Percentiles rank a stretch among this genome's conserved stretches.
Evolutionary conservation across 2,329 filamentous ascomycete genomes (phyloP).

Genomic region (Botrytis fabae): DNA sequence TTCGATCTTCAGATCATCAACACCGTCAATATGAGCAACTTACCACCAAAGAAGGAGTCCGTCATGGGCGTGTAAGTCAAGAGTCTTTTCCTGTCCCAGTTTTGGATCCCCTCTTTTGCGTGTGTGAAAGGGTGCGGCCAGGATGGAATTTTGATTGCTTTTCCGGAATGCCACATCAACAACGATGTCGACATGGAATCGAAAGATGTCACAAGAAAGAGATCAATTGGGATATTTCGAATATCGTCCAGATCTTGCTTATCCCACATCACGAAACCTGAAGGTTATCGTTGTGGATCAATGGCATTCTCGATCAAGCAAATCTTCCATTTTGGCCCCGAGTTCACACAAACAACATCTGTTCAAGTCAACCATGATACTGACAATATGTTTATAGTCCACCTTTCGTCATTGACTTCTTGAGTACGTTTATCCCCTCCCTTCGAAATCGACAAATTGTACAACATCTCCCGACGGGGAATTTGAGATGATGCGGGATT

Average conservation of each 20-base stretch:
- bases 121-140: conserved; percentile 26
- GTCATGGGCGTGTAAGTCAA: conserved; percentile 66
- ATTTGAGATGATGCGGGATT: conserved; percentile 23
- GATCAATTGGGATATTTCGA: not conserved
- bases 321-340: conserved; percentile 24
- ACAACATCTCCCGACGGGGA: conserved; percentile 23
- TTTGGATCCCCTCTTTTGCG: not conserved
- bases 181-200: not conserved
- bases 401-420: conserved; percentile 93
- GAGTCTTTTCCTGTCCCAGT: conserved; percentile 27
- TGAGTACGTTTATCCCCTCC: conserved; percentile 72
- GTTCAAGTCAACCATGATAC: conserved; percentile 27
- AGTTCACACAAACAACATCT: conserved; percentile 22
- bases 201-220: not conserved
- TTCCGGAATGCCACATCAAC: conserved; percentile 1
- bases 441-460: conserved; percentile 24
- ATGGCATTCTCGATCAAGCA: conserved; percentile 29
- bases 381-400: conserved; percentile 52
- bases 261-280: conserved; percentile 17
- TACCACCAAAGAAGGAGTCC: conserved; percentile 54
- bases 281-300: conserved; percentile 31
- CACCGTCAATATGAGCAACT: conserved; percentile 47
- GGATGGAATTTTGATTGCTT: conserved; percentile 25
- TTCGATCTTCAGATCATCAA: conserved; percentile 44
- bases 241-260: not conserved